These are phyloP conservation scores for Glonium stellatum DNA, from an alignment of 495 filamentous ascomycete species.

Conservation along the genomic window DNA sequence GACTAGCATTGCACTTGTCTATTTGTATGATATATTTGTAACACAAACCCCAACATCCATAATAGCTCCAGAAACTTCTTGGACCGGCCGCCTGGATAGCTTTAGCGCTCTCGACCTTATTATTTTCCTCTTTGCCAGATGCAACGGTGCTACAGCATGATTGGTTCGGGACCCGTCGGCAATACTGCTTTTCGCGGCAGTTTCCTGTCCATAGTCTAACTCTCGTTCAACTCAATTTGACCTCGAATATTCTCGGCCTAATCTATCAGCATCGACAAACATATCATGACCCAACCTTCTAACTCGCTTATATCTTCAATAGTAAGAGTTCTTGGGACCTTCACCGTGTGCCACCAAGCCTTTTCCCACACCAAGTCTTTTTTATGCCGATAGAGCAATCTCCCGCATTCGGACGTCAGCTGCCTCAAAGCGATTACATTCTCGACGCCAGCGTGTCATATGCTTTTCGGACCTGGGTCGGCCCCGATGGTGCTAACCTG, in stretches of 20 bases:
- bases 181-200: background rate
- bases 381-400: too few relatives aligned
- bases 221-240: background rate
- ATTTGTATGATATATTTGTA: background rate
- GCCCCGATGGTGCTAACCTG: too few relatives aligned
- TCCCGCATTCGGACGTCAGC: too few relatives aligned
- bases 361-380: too few relatives aligned
- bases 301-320: background rate
- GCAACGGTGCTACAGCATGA: background rate
- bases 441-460: too few relatives aligned
- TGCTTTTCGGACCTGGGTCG: too few relatives aligned
- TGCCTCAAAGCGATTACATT: too few relatives aligned
- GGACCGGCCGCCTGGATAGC: background rate
- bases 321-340: too few relatives aligned
- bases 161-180: background rate
- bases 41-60: background rate
- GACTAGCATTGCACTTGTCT: slow-evolving; percentile 5
- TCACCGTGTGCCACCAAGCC: too few relatives aligned
- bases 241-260: background rate
- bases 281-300: background rate
- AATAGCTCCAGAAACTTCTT: background rate
- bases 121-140: background rate
- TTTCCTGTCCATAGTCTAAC: background rate
- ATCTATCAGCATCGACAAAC: background rate
- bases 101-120: background rate